phyloP scores from a whole-genome alignment of 1,284 basidiomycete genomes.

The Sporisorium iseilematis-ciliati region DNA sequence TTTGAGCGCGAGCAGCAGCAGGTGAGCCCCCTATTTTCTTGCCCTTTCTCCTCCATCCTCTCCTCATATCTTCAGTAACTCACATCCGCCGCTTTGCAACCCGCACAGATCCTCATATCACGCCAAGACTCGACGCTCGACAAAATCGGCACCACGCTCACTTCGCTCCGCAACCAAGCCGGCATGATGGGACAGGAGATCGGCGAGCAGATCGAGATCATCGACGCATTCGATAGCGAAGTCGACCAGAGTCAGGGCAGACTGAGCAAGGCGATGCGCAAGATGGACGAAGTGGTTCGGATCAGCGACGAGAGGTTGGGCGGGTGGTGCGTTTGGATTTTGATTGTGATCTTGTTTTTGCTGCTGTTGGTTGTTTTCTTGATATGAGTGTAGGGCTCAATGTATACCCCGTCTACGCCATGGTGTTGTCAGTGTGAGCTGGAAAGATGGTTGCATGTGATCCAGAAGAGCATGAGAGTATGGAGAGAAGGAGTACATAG shows the following conservation, averaged over 20 bases:
- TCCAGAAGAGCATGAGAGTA: too few relatives aligned
- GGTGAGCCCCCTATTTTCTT: conserved; percentile 35
- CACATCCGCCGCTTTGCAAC: too few relatives aligned
- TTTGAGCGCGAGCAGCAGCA: conserved; percentile 68
- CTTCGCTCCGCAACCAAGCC: conserved; percentile 61
- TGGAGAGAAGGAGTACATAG: not conserved
- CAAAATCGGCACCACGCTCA: conserved; percentile 61
- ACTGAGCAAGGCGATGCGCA: conserved; percentile 57
- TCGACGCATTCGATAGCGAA: conserved; percentile 63
- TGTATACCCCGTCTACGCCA: not conserved
- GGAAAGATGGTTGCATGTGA: too few relatives aligned
- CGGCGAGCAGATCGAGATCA: conserved; percentile 65
- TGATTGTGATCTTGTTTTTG: conserved; percentile 58
- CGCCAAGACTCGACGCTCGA: conserved; percentile 66
- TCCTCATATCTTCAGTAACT: not conserved
- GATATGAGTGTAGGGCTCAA: conserved; percentile 29
- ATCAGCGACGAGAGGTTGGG: conserved; percentile 63
- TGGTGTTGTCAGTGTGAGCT: too few relatives aligned
- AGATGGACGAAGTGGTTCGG: conserved; percentile 65
- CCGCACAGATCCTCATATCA: conserved; percentile 52
- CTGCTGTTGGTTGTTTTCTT: conserved; percentile 51
- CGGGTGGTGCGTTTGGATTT: conserved; percentile 69
- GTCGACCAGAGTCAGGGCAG: conserved; percentile 62
- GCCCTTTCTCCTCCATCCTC: not conserved
- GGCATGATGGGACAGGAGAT: conserved; percentile 65